Percentiles rank a stretch among this genome's conserved stretches.
Conservation (phyloP, 371 early-diverging fungal species). For the Mortierella polycephala region DNA sequence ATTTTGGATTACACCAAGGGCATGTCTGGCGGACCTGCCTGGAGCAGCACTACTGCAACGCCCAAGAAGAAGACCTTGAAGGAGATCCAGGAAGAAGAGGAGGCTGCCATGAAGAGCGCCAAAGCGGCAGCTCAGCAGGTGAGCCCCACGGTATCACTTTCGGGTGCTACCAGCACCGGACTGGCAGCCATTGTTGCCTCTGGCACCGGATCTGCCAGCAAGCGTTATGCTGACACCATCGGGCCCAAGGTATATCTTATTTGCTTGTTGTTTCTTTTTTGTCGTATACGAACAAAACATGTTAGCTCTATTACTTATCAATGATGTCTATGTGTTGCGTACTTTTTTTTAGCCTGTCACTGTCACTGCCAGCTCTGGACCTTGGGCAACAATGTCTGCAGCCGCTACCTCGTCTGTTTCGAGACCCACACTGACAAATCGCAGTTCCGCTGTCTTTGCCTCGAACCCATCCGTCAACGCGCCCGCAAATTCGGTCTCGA, state of each 20-base stretch:
- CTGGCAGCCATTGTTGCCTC: conserved; percentile 61
- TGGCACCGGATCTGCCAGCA: conserved; percentile 24
- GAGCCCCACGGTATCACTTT: neutral
- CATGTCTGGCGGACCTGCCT: conserved; percentile 60
- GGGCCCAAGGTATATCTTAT: conserved; percentile 39
- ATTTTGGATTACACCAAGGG: conserved; percentile 42
- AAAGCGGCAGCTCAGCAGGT: conserved; percentile 39
- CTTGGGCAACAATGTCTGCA: conserved; percentile 7
- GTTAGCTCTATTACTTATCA: neutral
- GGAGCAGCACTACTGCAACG: conserved; percentile 64
- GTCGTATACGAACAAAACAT: neutral
- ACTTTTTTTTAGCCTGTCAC: conserved; percentile 12
- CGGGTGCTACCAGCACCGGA: conserved; percentile 50
- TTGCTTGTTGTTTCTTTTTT: neutral
- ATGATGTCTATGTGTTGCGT: neutral
- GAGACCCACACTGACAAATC: conserved; percentile 10
- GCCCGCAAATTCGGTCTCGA: conserved; percentile 14
- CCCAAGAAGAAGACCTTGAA: conserved; percentile 74
- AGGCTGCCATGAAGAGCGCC: conserved; percentile 60
- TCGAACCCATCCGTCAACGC: conserved; percentile 31
- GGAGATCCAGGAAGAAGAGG: conserved; percentile 85
- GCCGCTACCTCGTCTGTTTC: conserved; percentile 15
- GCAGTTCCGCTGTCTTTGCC: conserved; percentile 31
- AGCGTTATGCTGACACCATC: conserved; percentile 44
- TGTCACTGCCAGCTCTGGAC: conserved; percentile 14